Percentiles rank a stretch among this genome's conserved stretches.
These are phyloP conservation scores for Imleria badia DNA, from an alignment of 768 basidiomycete genomes.

Conservation along the genomic window DNA sequence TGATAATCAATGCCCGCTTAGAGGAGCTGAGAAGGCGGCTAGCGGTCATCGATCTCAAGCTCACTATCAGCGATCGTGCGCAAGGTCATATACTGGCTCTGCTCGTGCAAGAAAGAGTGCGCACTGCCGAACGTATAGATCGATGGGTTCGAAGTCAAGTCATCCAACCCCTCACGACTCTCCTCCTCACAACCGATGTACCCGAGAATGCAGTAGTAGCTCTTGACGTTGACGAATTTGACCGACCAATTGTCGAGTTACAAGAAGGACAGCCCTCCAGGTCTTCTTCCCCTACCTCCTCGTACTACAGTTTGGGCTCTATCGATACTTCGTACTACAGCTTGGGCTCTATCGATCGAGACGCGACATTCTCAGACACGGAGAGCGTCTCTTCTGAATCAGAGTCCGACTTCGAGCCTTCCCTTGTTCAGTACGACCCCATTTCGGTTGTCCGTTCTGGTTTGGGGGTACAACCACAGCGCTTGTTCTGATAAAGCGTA, in stretches of 20 bases:
- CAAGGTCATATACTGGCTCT: not conserved
- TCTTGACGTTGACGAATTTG: not conserved
- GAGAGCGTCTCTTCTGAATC: not conserved
- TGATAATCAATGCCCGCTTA: not conserved
- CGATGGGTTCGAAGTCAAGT: not conserved
- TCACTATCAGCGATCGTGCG: not conserved
- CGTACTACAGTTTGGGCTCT: not conserved
- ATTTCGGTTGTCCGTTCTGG: not conserved
- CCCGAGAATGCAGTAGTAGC: not conserved
- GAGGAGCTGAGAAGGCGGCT: not conserved
- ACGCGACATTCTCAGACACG: not conserved
- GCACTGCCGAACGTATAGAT: not conserved
- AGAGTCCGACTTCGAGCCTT: not conserved
- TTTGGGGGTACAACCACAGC: not conserved
- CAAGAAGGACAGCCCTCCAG: not conserved
- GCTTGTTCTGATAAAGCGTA: conserved; percentile 51
- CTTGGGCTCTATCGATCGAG: too few species aligned
- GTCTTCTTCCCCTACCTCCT: not conserved
- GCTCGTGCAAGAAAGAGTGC: not conserved
- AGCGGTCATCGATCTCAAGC: not conserved
- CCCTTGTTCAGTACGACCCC: not conserved
- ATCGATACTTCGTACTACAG: too few species aligned
- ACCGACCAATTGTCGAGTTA: not conserved
- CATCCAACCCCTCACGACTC: not conserved
- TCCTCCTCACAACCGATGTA: not conserved